Conservation (phyloP, 495 filamentous ascomycete genomes). For the Echria macrotheca region DNA sequence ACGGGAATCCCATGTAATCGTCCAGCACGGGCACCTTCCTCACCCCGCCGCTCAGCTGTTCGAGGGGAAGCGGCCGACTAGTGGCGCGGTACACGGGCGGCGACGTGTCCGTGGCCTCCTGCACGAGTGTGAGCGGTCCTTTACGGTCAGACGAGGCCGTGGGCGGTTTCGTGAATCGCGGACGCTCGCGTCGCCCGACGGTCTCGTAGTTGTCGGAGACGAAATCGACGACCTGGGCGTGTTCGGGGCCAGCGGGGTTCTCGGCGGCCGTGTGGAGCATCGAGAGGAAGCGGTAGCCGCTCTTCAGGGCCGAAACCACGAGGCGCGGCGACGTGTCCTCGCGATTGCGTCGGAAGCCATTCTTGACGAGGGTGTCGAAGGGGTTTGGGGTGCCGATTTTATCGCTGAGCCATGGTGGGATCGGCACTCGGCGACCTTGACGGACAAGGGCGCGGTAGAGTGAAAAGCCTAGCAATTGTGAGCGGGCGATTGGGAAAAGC, state of each 20-base stretch:
- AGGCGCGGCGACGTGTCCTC: conserved; percentile 50
- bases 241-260: conserved; percentile 15
- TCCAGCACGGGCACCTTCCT: conserved; percentile 57
- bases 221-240: conserved; percentile 27
- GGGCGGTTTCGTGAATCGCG: conserved; percentile 4
- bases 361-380: conserved; percentile 38
- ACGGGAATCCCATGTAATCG: conserved; percentile 53
- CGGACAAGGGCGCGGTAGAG: conserved; percentile 69
- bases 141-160: conserved; percentile 8
- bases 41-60: conserved; percentile 41
- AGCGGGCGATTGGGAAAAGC: conserved; percentile 17
- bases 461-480: conserved; percentile 52
- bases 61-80: conserved; percentile 39
- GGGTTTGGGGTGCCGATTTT: conserved; percentile 40
- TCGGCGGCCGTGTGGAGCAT: conserved; percentile 18
- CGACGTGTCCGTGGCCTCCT: conserved; percentile 23
- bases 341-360: conserved; percentile 55
- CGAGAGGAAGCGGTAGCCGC: conserved; percentile 52
- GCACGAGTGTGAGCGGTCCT: conserved; percentile 26
- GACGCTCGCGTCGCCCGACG: conserved; percentile 13
- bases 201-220: conserved; percentile 27
- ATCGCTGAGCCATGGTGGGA: conserved; percentile 34
- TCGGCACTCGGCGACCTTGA: conserved; percentile 48
- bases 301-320: conserved; percentile 48
- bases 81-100: conserved; percentile 37